These are phyloP conservation scores for Rhizomucor miehei DNA, from an alignment of 371 early-diverging fungal species.

Conservation along the genomic window DNA sequence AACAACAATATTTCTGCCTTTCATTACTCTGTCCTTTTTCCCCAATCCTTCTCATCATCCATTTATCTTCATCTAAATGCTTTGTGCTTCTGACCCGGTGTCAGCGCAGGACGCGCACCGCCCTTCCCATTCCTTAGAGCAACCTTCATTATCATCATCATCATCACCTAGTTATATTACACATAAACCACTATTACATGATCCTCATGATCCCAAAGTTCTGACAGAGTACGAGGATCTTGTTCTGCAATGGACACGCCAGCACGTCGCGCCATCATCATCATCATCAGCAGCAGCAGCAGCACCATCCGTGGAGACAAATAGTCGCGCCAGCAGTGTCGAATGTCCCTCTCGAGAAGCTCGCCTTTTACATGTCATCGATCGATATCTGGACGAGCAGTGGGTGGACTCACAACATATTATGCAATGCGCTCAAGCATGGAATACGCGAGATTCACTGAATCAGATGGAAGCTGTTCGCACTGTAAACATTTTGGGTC, in stretches of 20 bases:
- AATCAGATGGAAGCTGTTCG: constrained; percentile 28
- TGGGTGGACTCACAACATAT: constrained; percentile 43
- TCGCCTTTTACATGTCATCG: constrained; percentile 25
- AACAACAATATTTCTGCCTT: no score
- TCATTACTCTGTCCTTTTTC: no score
- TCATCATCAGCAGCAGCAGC: constrained; percentile 2
- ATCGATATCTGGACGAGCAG: constrained; percentile 37
- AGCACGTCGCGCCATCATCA: constrained; percentile 19
- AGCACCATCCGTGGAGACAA: neutral
- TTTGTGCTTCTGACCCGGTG: constrained; percentile 12
- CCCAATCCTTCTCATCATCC: no score
- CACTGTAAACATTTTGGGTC: constrained; percentile 36
- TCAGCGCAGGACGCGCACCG: constrained; percentile 13
- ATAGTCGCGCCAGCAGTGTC: neutral
- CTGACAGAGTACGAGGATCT: constrained; percentile 36
- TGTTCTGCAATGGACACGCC: constrained; percentile 29
- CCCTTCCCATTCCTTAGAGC: neutral
- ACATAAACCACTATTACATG: constrained; percentile 8
- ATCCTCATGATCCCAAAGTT: constrained; percentile 15
- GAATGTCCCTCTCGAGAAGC: constrained; percentile 1
- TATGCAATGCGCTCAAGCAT: constrained; percentile 41
- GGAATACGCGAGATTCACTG: constrained; percentile 26
- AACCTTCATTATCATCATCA: no score
- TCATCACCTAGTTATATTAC: neutral
- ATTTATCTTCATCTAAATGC: constrained; percentile 1